Base-by-base conservation (phyloP, 2,329 filamentous ascomycete species). In the Metarhizium album region DNA sequence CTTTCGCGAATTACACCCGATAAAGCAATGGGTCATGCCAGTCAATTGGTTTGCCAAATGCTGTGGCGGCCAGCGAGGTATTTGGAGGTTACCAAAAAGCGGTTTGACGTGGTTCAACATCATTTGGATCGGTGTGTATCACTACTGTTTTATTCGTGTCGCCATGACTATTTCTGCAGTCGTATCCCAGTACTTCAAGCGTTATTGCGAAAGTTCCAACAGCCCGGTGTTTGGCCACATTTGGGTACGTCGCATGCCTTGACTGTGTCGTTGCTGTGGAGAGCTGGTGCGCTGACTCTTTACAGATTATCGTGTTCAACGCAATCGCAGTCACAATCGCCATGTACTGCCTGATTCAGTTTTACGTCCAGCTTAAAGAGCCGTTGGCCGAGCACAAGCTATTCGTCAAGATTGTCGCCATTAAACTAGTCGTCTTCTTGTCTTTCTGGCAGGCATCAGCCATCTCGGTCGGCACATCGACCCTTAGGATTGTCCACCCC, bases 71-170 rank as follows among this genome's bases (percentile, higher is more conserved):
- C 67, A 86, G 53, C 72, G 78, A 49, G 86, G 87, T 0, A 74
- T 76, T 24, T 84, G 87, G 74, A 77, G 87, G 57, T 84, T 77
- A n/a, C 88, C 89, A 0, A 74, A 78, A 57, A 93, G 85, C 66
- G 88, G 89, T 1, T 70, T 94, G 64, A 94, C 88, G 1, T 93
- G 87, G 87, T 94, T 94, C 70, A 95, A 95, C 64, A 82, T 90
- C 53, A 76, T 90, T 58, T 93, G 86, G 86, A 77, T 86, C 45
- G 83, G 84, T 49, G 76, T 93, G 50, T 94, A 90, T 67, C 88
- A 94, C 61, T 94, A 93, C 69, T 90, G 86, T 69, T 83, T 91
- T 60, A 80, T 91, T 55, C 81, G 87, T 45, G 84, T 91, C 18
- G 69, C 83, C 60, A 88, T 90, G 76, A 93, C 88, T 31, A 75